Evolutionary conservation across 129 eudicot genomes (phyloP), one percentile per base, ranked within the genome.

Genomic region (Tanacetum coccineum): DNA sequence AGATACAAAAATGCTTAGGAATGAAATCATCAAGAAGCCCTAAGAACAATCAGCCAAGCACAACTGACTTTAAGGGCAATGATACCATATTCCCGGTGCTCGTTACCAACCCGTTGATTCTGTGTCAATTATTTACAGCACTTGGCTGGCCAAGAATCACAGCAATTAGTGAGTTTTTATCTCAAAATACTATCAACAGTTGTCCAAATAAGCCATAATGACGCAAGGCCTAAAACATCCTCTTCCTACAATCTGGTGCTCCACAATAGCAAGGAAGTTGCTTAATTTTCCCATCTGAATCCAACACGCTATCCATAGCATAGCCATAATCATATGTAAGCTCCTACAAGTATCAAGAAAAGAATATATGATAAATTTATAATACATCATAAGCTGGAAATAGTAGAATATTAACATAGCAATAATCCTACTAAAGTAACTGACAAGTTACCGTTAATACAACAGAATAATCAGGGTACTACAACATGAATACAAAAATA

Each of bases 291-390:
- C 95, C 95, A 70, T 92, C 98, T 25, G 89, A 86, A 53, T 84
- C 96, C 13, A 72, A 20, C 14, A 92, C 96, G 32, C 96, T 92
- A 21, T 86, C 81, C 21, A 93, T 62, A 2, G 79, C 95, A 72
- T 88, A 92, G 2, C 89, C 96, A 39, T 88, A 92, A 73, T 88
- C 96, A 45, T 88, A 92, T 0, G 91, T 78, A 1, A 92, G 91
- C 73, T 88, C 98, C 98, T 88, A 62, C 75, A 76, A 52, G 10
- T 17, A 50, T 30, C 47, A 13, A 22, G 0, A 26, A 10, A 56
- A 65, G 11, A 44, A 71, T 15, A 13, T 15, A 61, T 14, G 42
- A 26, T 68, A 51, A 3, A 17, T 6, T 18, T 11, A 32, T 64
- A 42, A 21, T 71, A 62, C 1, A 32, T 30, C 66, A 40, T 67